These are phyloP conservation scores for Musa troglodytarum DNA, from an alignment of 176 grass and related monocot genomes.

Conservation along the genomic window DNA sequence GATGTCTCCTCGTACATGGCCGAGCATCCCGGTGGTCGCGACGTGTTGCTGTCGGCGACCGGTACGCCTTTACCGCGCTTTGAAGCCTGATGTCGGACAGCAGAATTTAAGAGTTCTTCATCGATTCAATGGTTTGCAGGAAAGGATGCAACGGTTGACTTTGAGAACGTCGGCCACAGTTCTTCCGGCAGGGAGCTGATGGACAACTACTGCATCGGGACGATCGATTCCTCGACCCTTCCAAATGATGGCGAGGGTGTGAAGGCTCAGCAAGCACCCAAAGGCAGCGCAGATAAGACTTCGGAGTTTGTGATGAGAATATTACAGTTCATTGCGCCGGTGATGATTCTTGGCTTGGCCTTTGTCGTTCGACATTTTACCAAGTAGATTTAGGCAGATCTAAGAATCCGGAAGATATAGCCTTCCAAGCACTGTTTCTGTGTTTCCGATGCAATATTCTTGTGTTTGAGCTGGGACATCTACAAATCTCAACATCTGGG, in stretches of 20 bases:
- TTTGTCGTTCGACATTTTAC: constrained; percentile 51
- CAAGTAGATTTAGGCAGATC: constrained; percentile 9
- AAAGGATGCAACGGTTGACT: constrained; percentile 76
- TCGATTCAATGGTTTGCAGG: constrained; percentile 20
- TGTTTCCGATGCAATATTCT: neutral
- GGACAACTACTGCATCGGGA: constrained; percentile 38
- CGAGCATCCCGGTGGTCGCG: constrained; percentile 68
- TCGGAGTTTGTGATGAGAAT: constrained; percentile 20
- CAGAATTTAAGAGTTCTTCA: too few species aligned
- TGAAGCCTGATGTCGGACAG: too few species aligned
- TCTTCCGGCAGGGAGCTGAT: constrained; percentile 59
- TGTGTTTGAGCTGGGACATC: too few species aligned
- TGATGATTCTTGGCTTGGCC: constrained; percentile 55
- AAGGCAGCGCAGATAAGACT: neutral
- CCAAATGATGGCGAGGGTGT: constrained; percentile 33
- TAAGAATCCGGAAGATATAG: too few species aligned
- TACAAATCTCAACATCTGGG: too few species aligned
- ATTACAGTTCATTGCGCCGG: constrained; percentile 53
- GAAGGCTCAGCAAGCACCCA: constrained; percentile 51
- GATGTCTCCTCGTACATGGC: constrained; percentile 65
- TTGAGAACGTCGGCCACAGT: constrained; percentile 75
- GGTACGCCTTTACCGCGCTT: constrained; percentile 20
- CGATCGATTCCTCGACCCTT: constrained; percentile 36
- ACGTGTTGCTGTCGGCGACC: constrained; percentile 60
- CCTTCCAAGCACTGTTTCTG: neutral